A percentile compares a stretch with the other conserved stretches of the same genome.
Evolutionary conservation across 2,329 filamentous ascomycete genomes (phyloP).

Genomic region (Gaeumannomyces tritici): DNA sequence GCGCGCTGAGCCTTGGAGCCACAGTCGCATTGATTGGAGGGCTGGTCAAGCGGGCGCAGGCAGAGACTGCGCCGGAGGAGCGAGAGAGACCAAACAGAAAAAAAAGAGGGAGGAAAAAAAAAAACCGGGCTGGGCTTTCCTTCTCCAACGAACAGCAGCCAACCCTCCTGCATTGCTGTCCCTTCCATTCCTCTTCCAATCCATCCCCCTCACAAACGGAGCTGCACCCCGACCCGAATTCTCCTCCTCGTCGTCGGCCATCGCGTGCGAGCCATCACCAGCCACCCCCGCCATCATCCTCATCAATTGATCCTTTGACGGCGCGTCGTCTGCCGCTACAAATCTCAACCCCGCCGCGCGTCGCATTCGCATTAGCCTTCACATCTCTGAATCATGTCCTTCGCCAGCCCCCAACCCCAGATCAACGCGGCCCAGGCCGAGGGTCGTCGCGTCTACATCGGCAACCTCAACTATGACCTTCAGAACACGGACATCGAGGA

Average conservation of each 20-base stretch:
- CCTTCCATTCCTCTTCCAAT: background rate
- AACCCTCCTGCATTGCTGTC: background rate
- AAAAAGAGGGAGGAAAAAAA: background rate
- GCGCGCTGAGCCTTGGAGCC: background rate
- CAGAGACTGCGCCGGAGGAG: background rate
- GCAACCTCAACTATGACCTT: conserved; percentile 52
- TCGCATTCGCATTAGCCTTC: background rate
- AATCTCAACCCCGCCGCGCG: background rate
- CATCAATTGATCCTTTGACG: background rate
- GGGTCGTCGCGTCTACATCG: conserved; percentile 41
- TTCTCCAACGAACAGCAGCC: background rate
- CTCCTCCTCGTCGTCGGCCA: background rate
- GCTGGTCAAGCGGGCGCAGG: background rate
- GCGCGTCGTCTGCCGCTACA: background rate
- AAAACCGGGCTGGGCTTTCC: background rate
- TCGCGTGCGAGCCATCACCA: background rate
- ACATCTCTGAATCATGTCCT: background rate
- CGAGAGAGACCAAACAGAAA: background rate
- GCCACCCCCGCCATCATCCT: background rate
- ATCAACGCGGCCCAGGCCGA: conserved; percentile 1
- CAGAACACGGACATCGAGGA: conserved; percentile 25
- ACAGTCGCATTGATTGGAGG: background rate
- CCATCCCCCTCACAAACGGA: background rate
- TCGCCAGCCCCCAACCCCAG: background rate
- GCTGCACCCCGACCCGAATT: background rate